phyloP scores from a whole-genome alignment of 345 rosid species.

The Sisymbrium altissimum region DNA sequence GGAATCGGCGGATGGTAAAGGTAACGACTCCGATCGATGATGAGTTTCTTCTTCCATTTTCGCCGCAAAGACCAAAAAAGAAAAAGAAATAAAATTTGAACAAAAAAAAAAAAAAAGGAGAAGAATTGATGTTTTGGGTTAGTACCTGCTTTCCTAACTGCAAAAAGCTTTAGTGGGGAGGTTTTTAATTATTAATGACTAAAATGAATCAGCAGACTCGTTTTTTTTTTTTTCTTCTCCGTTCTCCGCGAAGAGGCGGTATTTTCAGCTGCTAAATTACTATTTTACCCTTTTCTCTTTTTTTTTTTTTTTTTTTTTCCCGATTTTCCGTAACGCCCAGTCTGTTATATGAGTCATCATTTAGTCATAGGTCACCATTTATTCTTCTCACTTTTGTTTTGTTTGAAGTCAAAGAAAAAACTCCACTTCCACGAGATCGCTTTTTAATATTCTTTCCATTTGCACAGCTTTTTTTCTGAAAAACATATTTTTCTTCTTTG shows the following conservation, averaged over 20 bases:
- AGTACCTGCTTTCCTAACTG: constrained; percentile 58
- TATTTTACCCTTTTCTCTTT: constrained; percentile 9
- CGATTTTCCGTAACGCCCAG: neutral
- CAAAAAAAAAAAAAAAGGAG: no score
- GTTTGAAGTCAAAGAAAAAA: neutral
- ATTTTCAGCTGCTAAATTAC: constrained; percentile 25
- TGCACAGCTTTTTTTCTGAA: neutral
- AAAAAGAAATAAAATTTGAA: neutral
- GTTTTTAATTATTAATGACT: constrained; percentile 10
- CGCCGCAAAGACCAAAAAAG: no score
- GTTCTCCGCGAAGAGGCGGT: no score
- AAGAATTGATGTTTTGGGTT: neutral
- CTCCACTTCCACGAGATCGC: neutral
- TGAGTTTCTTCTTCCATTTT: constrained; percentile 18
- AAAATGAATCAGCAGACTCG: no score
- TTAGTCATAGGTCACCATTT: neutral
- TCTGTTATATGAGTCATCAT: constrained; percentile 28
- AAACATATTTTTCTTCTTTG: neutral
- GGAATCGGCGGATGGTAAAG: constrained; percentile 21
- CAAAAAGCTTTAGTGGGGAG: constrained; percentile 32
- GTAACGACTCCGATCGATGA: constrained; percentile 33
- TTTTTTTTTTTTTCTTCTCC: neutral
- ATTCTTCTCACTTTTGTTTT: neutral
- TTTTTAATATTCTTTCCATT: neutral
- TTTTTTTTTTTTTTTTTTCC: neutral